Evolutionary conservation across 768 basidiomycete species (phyloP).

Genomic region (Chalciporus piperatus): DNA sequence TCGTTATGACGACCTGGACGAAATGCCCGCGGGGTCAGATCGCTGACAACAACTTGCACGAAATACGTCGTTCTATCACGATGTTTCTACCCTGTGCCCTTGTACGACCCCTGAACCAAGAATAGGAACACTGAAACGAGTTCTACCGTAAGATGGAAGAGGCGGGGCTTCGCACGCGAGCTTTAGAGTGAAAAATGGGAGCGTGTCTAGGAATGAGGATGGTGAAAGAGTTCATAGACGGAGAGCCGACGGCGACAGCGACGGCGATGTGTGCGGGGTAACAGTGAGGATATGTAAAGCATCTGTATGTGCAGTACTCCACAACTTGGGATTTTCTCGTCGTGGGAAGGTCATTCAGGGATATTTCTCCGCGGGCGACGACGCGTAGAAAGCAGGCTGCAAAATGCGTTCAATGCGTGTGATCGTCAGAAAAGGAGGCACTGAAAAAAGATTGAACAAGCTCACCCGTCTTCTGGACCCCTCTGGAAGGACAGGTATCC

Average conservation of each 20-base stretch:
- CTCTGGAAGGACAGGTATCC: constrained; percentile 25
- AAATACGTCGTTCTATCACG: neutral
- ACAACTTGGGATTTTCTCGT: neutral
- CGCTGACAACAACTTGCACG: too few species aligned
- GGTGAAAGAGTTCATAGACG: neutral
- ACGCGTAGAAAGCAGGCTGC: constrained; percentile 4
- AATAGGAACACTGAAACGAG: neutral
- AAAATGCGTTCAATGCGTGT: neutral
- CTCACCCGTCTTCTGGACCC: constrained; percentile 1
- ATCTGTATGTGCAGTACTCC: neutral
- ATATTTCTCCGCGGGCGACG: constrained; percentile 1
- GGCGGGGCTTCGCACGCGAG: neutral
- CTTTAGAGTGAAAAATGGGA: neutral
- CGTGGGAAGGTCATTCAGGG: neutral
- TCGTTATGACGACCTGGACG: too few species aligned
- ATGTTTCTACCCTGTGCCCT: neutral
- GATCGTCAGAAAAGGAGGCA: neutral
- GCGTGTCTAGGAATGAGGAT: neutral
- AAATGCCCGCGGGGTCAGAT: too few species aligned
- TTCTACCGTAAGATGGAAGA: neutral
- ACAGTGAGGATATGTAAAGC: too few species aligned
- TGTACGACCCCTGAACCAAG: too few species aligned
- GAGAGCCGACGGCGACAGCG: too few species aligned
- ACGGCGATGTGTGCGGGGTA: too few species aligned
- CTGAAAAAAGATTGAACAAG: neutral